Evolutionary conservation across 1,284 basidiomycete genomes (phyloP).

Genomic region (Blastosporella zonata): DNA sequence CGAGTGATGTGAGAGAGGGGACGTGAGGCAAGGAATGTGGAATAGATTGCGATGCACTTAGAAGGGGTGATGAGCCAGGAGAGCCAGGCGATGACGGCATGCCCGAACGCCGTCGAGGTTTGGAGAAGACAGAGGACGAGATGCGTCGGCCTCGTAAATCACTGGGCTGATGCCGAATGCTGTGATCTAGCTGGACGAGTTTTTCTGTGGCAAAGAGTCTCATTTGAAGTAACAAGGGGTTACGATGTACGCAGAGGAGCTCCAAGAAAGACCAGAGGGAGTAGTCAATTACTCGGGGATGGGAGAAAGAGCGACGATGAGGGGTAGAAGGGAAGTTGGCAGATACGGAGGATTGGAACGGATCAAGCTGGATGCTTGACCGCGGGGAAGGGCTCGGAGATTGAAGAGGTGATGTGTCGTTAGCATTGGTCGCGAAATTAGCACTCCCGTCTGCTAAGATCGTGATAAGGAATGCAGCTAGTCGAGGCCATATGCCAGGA

Average conservation of each 20-base stretch:
- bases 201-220: slow-evolving; percentile 64
- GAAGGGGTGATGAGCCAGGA: slow-evolving; percentile 48
- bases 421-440: slow-evolving; percentile 43
- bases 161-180: slow-evolving; percentile 36
- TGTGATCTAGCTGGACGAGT: slow-evolving; percentile 46
- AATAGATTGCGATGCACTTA: slow-evolving; percentile 26
- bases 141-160: slow-evolving; percentile 39
- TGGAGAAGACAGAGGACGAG: slow-evolving; percentile 43
- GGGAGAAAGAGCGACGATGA: slow-evolving; percentile 25
- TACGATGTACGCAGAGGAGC: slow-evolving; percentile 60
- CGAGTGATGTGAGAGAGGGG: slow-evolving; percentile 20
- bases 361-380: slow-evolving; percentile 33
- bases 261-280: slow-evolving; percentile 73
- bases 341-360: slow-evolving; percentile 29
- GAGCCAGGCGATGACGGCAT: slow-evolving; percentile 50
- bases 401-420: slow-evolving; percentile 39
- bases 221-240: slow-evolving; percentile 64
- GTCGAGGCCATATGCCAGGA: slow-evolving; percentile 60
- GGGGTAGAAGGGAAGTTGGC: slow-evolving; percentile 19
- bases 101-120: slow-evolving; percentile 42
- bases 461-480: slow-evolving; percentile 47
- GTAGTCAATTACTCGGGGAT: slow-evolving; percentile 67
- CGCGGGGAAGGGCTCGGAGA: slow-evolving; percentile 46
- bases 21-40: slow-evolving; percentile 19
- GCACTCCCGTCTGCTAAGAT: slow-evolving; percentile 59